phyloP scores from a whole-genome alignment of 2,329 filamentous ascomycete genomes.

The Aspergillus sp. region DNA sequence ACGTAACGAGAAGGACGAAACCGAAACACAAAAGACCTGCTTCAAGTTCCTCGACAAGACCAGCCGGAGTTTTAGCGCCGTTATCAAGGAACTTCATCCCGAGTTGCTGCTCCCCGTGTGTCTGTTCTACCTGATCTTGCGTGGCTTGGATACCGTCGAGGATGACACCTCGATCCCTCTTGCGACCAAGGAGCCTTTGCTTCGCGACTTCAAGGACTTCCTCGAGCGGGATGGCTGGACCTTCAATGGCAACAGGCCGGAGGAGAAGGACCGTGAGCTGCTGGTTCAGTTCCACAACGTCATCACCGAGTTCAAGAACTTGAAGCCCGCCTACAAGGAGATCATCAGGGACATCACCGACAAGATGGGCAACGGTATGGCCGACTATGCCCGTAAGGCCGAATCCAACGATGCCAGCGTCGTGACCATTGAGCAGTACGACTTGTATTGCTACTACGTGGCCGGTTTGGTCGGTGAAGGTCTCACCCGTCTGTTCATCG shows the following conservation, averaged over 20 bases:
- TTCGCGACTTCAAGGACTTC: conserved; percentile 73
- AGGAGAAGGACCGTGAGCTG: conserved; percentile 91
- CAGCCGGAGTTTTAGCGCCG: conserved; percentile 84
- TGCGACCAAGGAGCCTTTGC: conserved; percentile 73
- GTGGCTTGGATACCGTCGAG: conserved; percentile 95
- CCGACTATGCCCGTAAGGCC: conserved; percentile 81
- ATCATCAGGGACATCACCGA: conserved; percentile 90
- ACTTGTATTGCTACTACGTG: conserved; percentile 96
- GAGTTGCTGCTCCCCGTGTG: conserved; percentile 84
- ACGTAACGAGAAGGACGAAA: conserved; percentile 70
- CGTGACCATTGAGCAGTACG: conserved; percentile 79
- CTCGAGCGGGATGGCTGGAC: conserved; percentile 85
- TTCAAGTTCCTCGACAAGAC: conserved; percentile 81
- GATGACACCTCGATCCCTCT: conserved; percentile 92
- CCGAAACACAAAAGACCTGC: conserved; percentile 67
- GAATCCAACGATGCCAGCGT: conserved; percentile 75
- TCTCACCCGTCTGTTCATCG: conserved; percentile 81
- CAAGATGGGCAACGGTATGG: conserved; percentile 98
- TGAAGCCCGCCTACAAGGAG: conserved; percentile 74
- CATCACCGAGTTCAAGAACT: conserved; percentile 75
- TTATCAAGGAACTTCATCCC: conserved; percentile 92
- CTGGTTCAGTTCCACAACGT: conserved; percentile 88
- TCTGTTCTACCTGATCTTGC: conserved; percentile 87
- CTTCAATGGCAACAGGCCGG: conserved; percentile 73
- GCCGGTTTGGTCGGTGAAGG: conserved; percentile 98